These are phyloP conservation scores for Kazachstania africana DNA, from an alignment of 805 yeast genomes.

Conservation along the genomic window DNA sequence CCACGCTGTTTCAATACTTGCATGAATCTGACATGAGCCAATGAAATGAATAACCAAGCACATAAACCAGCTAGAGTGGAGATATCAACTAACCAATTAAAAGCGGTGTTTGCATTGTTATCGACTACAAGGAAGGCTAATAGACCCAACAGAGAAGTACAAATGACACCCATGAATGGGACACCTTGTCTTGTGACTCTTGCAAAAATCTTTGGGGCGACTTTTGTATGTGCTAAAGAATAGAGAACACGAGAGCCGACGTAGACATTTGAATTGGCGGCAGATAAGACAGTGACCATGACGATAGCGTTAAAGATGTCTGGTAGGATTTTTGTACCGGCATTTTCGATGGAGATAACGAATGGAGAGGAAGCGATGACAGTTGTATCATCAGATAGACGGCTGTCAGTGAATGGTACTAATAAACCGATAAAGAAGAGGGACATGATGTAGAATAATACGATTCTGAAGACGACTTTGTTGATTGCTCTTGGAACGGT, in stretches of 20 bases:
- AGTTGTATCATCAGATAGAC: conserved; percentile 42
- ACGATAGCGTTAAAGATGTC: conserved; percentile 58
- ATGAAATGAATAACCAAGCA: conserved; percentile 53
- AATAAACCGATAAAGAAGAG: conserved; percentile 49
- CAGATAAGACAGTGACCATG: conserved; percentile 49
- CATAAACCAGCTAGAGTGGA: conserved; percentile 65
- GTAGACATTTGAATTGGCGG: conserved; percentile 64
- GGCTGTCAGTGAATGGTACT: conserved; percentile 51
- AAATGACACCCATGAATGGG: conserved; percentile 42
- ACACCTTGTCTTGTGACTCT: conserved; percentile 43
- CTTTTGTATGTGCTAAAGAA: conserved; percentile 42
- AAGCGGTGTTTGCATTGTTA: conserved; percentile 39
- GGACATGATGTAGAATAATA: conserved; percentile 44
- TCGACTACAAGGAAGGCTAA: conserved; percentile 47
- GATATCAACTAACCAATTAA: conserved; percentile 57
- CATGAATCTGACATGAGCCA: conserved; percentile 57
- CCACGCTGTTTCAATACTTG: conserved; percentile 44
- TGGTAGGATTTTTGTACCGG: conserved; percentile 52
- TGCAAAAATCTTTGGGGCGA: conserved; percentile 42
- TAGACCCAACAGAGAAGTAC: conserved; percentile 47
- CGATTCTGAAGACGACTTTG: conserved; percentile 46
- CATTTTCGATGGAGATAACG: conserved; percentile 51
- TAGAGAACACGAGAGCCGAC: conserved; percentile 53
- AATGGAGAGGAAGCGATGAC: conserved; percentile 48
- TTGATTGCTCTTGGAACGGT: conserved; percentile 53